Evolutionary conservation across 139 green algal genomes (phyloP).

Genomic region (Zygnema circumcarinatum): DNA sequence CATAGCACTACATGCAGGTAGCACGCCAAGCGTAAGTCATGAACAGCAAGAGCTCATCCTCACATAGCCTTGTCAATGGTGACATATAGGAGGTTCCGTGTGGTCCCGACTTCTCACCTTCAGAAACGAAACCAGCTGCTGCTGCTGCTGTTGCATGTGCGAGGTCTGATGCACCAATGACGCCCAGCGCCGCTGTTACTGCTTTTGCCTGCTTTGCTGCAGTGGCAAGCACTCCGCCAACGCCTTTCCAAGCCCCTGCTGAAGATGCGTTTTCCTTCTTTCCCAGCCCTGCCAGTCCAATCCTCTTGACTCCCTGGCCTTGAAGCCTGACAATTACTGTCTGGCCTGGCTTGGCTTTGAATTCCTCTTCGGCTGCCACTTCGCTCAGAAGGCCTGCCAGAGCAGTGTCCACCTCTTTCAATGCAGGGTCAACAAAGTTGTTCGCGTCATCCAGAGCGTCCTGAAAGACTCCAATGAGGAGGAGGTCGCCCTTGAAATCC

Average conservation of each 20-base stretch:
- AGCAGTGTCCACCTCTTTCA: neutral
- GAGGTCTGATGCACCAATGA: neutral
- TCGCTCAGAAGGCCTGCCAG: neutral
- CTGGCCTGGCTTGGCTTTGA: constrained; percentile 58
- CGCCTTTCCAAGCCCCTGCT: constrained; percentile 8
- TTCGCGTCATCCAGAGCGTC: neutral
- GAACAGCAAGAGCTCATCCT: neutral
- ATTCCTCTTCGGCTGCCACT: constrained; percentile 43
- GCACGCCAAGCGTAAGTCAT: neutral
- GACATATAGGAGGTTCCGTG: no score
- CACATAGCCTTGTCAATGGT: no score
- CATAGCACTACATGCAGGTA: neutral
- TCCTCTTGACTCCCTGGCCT: constrained; percentile 27
- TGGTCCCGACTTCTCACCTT: constrained; percentile 18
- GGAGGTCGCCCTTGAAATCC: neutral
- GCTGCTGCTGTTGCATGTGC: neutral
- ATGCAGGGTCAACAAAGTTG: neutral
- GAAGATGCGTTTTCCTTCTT: constrained; percentile 22
- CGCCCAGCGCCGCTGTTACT: neutral
- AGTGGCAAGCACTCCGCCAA: constrained; percentile 18
- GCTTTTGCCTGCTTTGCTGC: constrained; percentile 31
- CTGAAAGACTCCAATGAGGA: neutral
- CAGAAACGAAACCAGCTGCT: constrained; percentile 21
- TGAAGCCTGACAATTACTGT: constrained; percentile 18
- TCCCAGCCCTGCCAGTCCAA: constrained; percentile 43